A percentile compares a stretch with the other conserved stretches of the same genome.
Conservation (phyloP, 768 basidiomycete genomes). For the Lepiota subincarnata region DNA sequence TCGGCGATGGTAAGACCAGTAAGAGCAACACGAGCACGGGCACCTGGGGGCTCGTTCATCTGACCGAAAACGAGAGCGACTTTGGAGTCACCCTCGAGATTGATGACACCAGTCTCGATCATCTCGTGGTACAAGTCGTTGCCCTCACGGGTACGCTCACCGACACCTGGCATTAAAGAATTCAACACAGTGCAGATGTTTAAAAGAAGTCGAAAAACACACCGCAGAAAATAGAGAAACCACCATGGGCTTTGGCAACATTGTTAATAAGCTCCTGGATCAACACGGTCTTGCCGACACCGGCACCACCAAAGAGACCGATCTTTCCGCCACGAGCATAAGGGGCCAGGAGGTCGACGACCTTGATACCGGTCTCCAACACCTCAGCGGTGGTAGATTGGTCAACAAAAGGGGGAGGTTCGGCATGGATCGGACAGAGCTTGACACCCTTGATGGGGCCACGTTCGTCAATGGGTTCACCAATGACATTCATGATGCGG, state of each 20-base stretch:
- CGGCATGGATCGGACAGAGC: slow-evolving; percentile 90
- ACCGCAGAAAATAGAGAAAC: slow-evolving; percentile 99
- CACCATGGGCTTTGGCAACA: slow-evolving; percentile 99
- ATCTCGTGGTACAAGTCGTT: slow-evolving; percentile 99
- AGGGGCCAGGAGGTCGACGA: slow-evolving; percentile 98
- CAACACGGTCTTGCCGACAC: slow-evolving; percentile 99
- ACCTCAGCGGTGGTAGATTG: slow-evolving; percentile 99
- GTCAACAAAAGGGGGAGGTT: slow-evolving; percentile 95
- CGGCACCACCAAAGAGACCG: slow-evolving; percentile 99
- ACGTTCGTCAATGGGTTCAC: slow-evolving; percentile 99
- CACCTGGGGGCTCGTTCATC: slow-evolving; percentile 99
- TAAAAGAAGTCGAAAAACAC: slow-evolving; percentile 21
- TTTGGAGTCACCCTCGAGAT: slow-evolving; percentile 99
- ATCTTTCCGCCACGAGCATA: slow-evolving; percentile 99
- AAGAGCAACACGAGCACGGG: slow-evolving; percentile 99
- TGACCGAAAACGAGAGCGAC: slow-evolving; percentile 99
- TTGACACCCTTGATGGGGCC: slow-evolving; percentile 97
- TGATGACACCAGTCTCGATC: slow-evolving; percentile 99
- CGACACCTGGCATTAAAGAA: slow-evolving; percentile 72
- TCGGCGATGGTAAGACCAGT: slow-evolving; percentile 99
- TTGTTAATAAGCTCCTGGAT: slow-evolving; percentile 99
- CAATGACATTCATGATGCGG: slow-evolving; percentile 99
- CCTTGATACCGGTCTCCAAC: slow-evolving; percentile 99
- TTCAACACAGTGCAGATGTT: slow-evolving; percentile 5
- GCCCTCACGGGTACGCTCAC: slow-evolving; percentile 99